A percentile compares a stretch with the other conserved stretches of the same genome.
Evolutionary conservation across 768 basidiomycete genomes (phyloP).

Genomic region (Udeniomyces megalosporus): DNA sequence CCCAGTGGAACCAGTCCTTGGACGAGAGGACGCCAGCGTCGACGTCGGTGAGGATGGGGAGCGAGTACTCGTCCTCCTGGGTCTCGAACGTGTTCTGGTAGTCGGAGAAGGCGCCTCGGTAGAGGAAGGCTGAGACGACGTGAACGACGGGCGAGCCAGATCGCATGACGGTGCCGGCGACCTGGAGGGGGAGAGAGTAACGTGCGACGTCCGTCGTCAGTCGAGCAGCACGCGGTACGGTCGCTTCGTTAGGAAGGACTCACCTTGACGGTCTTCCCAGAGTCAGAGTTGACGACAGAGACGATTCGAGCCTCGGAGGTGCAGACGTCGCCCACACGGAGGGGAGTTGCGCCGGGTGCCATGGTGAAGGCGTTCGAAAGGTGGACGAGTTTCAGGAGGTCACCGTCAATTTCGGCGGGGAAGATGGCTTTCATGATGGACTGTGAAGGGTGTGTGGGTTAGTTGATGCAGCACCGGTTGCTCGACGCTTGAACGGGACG

Average conservation of each 20-base stretch:
- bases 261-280: slow-evolving; percentile 72
- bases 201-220: no score
- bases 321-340: slow-evolving; percentile 76
- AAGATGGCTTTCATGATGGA: slow-evolving; percentile 99
- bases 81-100: slow-evolving; percentile 93
- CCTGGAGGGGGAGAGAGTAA: background rate
- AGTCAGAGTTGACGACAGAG: slow-evolving; percentile 75
- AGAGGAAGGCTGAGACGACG: slow-evolving; percentile 87
- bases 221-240: no score
- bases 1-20: slow-evolving; percentile 98
- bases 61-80: slow-evolving; percentile 70
- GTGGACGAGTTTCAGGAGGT: slow-evolving; percentile 88
- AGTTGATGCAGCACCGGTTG: background rate
- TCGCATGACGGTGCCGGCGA: slow-evolving; percentile 47
- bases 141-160: slow-evolving; percentile 70
- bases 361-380: slow-evolving; percentile 92
- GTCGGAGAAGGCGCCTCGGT: slow-evolving; percentile 85
- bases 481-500: background rate
- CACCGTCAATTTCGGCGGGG: slow-evolving; percentile 78
- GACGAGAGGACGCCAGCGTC: slow-evolving; percentile 77
- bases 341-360: slow-evolving; percentile 55
- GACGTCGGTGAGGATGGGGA: slow-evolving; percentile 57
- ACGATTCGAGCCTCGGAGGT: slow-evolving; percentile 73
- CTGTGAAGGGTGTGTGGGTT: slow-evolving; percentile 31
- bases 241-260: no score